Evolutionary conservation across 2,329 filamentous ascomycete species (phyloP).

Genomic region (Diaporthe sp.): DNA sequence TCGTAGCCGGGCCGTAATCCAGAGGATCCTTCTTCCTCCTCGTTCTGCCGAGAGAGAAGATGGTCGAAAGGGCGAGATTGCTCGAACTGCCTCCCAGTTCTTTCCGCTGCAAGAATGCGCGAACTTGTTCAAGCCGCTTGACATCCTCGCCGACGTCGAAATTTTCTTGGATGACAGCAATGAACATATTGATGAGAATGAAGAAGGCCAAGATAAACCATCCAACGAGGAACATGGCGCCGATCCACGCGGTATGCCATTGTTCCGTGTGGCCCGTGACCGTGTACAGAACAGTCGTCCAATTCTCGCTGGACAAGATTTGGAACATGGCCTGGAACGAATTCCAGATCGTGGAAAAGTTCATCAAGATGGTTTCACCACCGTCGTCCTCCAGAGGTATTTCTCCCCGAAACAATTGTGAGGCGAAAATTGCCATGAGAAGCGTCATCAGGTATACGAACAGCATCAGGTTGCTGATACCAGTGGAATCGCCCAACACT

Average conservation of each 20-base stretch:
- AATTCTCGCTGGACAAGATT: constrained; percentile 94
- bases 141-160: constrained; percentile 99
- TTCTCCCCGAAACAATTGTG: constrained; percentile 91
- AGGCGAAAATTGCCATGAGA: constrained; percentile 90
- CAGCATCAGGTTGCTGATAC: constrained; percentile 93
- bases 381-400: constrained; percentile 71
- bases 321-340: constrained; percentile 98
- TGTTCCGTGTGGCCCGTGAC: constrained; percentile 75
- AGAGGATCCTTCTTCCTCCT: constrained; percentile 80
- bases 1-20: constrained; percentile 89
- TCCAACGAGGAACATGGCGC: constrained; percentile 87
- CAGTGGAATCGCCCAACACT: constrained; percentile 89
- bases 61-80: constrained; percentile 80
- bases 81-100: constrained; percentile 79
- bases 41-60: constrained; percentile 72
- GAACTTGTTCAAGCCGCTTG: constrained; percentile 95
- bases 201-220: constrained; percentile 98
- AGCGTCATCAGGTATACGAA: constrained; percentile 98
- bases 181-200: constrained; percentile 99
- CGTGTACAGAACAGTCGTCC: constrained; percentile 88
- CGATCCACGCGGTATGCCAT: constrained; percentile 88
- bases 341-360: constrained; percentile 93
- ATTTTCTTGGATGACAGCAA: constrained; percentile 99
- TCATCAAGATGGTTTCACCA: constrained; percentile 74
- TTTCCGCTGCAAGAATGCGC: constrained; percentile 91